Conservation (phyloP, 2,329 filamentous ascomycete species). For the Paracoccidioides brasiliensis region DNA sequence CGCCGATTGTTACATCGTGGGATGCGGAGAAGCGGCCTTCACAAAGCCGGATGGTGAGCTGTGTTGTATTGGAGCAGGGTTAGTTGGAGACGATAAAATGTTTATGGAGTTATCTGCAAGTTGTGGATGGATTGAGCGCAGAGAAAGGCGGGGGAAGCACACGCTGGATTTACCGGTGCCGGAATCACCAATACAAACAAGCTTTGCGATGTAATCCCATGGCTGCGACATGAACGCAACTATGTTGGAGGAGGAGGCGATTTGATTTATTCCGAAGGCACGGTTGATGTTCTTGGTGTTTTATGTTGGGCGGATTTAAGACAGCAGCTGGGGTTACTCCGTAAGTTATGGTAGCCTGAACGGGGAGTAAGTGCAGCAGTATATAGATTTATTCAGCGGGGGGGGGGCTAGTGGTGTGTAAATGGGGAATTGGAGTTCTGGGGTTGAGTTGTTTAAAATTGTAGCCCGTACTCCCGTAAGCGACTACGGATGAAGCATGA, state of each 20-base stretch:
- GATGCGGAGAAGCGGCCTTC: constrained; percentile 89
- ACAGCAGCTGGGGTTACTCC: not conserved
- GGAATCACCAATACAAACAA: constrained; percentile 93
- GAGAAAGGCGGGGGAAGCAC: constrained; percentile 16
- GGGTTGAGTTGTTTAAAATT: too few relatives aligned
- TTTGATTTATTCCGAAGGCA: not conserved
- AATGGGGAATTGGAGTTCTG: too few relatives aligned
- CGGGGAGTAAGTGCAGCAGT: not conserved
- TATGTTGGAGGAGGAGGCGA: not conserved
- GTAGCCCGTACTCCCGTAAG: too few relatives aligned
- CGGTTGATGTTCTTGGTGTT: not conserved
- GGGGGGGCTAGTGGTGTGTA: too few relatives aligned
- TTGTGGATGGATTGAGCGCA: not conserved
- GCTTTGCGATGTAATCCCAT: constrained; percentile 98
- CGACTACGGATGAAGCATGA: too few relatives aligned
- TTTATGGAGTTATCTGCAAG: not conserved
- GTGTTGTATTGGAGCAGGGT: constrained; percentile 16
- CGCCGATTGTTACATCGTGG: constrained; percentile 94
- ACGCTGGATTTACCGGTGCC: constrained; percentile 85
- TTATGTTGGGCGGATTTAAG: not conserved
- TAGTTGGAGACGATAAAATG: not conserved
- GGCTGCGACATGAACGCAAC: constrained; percentile 40
- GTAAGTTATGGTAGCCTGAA: not conserved
- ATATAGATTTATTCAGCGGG: not conserved
- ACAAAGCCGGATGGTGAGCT: constrained; percentile 87